These are phyloP conservation scores for Ilyonectria sp. DNA, from an alignment of 2,329 filamentous ascomycete genomes.

Conservation along the genomic window DNA sequence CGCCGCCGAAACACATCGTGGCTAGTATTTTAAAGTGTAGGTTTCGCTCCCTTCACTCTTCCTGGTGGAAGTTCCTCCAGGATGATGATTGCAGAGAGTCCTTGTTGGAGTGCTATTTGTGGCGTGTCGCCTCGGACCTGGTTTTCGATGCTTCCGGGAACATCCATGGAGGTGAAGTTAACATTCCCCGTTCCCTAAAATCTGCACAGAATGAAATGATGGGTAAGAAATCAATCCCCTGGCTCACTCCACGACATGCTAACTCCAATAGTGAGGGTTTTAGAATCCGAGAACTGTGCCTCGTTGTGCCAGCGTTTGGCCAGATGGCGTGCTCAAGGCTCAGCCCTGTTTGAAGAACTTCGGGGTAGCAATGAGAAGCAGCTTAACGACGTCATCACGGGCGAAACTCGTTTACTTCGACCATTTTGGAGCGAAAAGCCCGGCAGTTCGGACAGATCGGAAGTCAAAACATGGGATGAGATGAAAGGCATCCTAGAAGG, in stretches of 20 bases:
- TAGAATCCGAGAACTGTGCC: accelerated
- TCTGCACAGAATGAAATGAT: accelerated
- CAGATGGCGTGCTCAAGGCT: slow-evolving; percentile 30
- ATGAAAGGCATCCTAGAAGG: neutral
- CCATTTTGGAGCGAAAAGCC: neutral
- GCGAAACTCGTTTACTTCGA: neutral
- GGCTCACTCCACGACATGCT: neutral
- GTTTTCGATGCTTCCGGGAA: neutral
- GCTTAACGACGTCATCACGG: accelerated
- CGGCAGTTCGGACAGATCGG: accelerated
- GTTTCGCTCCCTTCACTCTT: accelerated
- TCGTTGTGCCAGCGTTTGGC: neutral
- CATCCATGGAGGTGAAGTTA: accelerated
- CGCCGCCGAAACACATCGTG: accelerated
- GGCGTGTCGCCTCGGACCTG: neutral
- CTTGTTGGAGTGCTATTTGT: slow-evolving; percentile 22
- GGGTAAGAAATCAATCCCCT: neutral
- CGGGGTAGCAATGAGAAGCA: neutral
- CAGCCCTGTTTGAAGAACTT: neutral
- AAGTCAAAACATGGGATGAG: neutral
- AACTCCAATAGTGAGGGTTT: neutral
- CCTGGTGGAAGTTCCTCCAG: accelerated
- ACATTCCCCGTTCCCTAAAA: neutral
- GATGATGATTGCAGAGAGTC: neutral
- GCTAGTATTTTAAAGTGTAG: accelerated